These are phyloP conservation scores for Narthecium ossifragum DNA, from an alignment of 106 monocot genomes.

Conservation along the genomic window DNA sequence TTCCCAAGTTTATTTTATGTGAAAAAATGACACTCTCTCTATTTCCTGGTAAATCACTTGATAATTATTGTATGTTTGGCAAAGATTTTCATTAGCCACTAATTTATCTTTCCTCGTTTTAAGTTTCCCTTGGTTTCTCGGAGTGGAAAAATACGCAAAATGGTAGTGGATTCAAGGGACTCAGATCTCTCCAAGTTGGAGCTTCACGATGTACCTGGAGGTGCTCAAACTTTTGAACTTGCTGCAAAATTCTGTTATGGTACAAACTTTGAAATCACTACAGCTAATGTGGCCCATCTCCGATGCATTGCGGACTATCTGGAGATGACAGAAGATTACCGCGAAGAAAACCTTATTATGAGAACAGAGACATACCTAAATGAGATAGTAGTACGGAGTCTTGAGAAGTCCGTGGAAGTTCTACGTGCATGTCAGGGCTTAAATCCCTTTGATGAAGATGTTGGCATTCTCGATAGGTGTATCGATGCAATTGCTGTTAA, in stretches of 20 bases:
- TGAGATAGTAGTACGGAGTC: constrained; percentile 66
- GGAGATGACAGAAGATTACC: constrained; percentile 85
- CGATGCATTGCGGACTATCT: constrained; percentile 77
- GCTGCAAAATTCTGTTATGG: constrained; percentile 84
- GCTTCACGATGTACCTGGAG: constrained; percentile 68
- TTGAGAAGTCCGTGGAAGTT: constrained; percentile 75
- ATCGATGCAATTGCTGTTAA: constrained; percentile 62
- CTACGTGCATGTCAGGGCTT: constrained; percentile 51
- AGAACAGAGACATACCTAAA: constrained; percentile 60
- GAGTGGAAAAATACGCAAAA: constrained; percentile 71
- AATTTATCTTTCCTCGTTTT: constrained; percentile 10
- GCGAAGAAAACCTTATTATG: constrained; percentile 65
- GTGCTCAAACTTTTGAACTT: constrained; percentile 61
- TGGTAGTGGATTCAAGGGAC: constrained; percentile 58
- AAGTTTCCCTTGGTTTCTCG: constrained; percentile 72
- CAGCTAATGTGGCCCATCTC: constrained; percentile 54
- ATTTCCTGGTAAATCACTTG: not conserved
- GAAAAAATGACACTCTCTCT: too few relatives aligned
- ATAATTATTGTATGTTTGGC: not conserved
- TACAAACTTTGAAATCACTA: constrained; percentile 54
- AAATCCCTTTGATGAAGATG: constrained; percentile 53
- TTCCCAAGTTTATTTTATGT: too few relatives aligned
- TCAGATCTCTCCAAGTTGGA: constrained; percentile 55
- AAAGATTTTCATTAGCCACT: not conserved
- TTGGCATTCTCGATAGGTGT: constrained; percentile 60